Percentiles rank a stretch among this genome's conserved stretches.
These are phyloP conservation scores for Ogataea sp. DNA, from an alignment of 805 yeast species.

Conservation along the genomic window DNA sequence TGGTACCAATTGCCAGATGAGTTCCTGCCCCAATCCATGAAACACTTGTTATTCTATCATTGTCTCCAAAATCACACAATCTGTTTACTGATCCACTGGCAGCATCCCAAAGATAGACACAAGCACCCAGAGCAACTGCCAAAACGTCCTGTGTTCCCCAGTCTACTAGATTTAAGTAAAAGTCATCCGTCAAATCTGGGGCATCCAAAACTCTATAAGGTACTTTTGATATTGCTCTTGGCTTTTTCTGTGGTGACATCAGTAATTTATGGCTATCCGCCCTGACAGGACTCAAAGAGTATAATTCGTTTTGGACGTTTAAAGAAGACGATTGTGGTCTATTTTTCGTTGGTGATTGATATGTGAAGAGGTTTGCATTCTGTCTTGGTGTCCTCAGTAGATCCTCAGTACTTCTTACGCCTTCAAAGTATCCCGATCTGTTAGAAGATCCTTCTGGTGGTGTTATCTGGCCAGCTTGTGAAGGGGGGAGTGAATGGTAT, in stretches of 20 bases:
- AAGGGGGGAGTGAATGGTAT: conserved; percentile 1
- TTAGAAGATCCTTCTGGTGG: conserved; percentile 19
- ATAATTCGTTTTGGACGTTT: conserved; percentile 64
- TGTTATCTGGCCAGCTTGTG: conserved; percentile 10
- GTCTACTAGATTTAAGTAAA: conserved; percentile 83
- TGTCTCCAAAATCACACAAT: conserved; percentile 59
- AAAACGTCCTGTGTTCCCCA: conserved; percentile 90
- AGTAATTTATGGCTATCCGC: conserved; percentile 77
- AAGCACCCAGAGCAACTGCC: conserved; percentile 84
- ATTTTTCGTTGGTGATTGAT: conserved; percentile 60
- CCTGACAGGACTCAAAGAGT: conserved; percentile 80
- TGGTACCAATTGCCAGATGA: conserved; percentile 89
- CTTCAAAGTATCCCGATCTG: neutral
- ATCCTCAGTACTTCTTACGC: conserved; percentile 2
- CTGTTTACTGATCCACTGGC: conserved; percentile 74
- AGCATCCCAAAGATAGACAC: conserved; percentile 90
- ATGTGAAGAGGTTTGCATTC: conserved; percentile 57
- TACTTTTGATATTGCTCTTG: conserved; percentile 71
- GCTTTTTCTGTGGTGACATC: conserved; percentile 73
- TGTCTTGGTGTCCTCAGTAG: conserved; percentile 25
- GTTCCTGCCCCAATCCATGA: conserved; percentile 95
- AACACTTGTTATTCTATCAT: conserved; percentile 72
- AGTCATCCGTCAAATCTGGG: conserved; percentile 90
- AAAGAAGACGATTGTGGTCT: conserved; percentile 52
- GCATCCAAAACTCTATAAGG: conserved; percentile 95